Evolutionary conservation across 2,329 filamentous ascomycete species (phyloP), one percentile per base, ranked within the genome.

Genomic region (Sordariomycetes sp.): DNA sequence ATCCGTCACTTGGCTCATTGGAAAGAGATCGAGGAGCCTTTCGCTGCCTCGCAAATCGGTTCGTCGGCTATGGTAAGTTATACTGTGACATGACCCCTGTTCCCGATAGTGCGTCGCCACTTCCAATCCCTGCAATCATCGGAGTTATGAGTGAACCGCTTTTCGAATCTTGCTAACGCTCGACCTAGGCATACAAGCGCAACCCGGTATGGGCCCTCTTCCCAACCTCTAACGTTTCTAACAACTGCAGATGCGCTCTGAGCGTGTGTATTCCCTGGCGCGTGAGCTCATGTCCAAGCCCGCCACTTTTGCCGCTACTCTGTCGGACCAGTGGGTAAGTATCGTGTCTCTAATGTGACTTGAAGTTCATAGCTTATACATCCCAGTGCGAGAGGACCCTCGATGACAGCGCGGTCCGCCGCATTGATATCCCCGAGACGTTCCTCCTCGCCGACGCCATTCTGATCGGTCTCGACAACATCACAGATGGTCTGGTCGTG

Each of bases 21-120:
- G 60, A 93, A 94, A 67, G 86, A 93, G 57, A 66, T 92, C 38
- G 87, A 93, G 52, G 84, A n/a, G n/a, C n/a, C n/a, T n/a, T n/a
- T n/a, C n/a, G n/a, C n/a, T n/a, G n/a, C n/a, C n/a, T n/a, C n/a
- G n/a, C n/a, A n/a, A n/a, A n/a, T n/a, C n/a, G n/a, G n/a, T n/a
- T n/a, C n/a, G n/a, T n/a, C n/a, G n/a, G n/a, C n/a, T n/a, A n/a
- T 11, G 15, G 8, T 19, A 27, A 21, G 7, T 10, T 30, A 25
- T 29, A 28, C 21, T 20, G 16, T n/a, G n/a, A n/a, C n/a, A n/a
- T n/a, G n/a, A n/a, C n/a, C n/a, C n/a, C n/a, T n/a, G n/a, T n/a
- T n/a, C n/a, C n/a, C n/a, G n/a, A n/a, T n/a, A n/a, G n/a, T n/a
- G n/a, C n/a, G n/a, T n/a, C n/a, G n/a, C n/a, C n/a, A n/a, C n/a